phyloP scores from a whole-genome alignment of 176 grass and related monocot genomes.

The barley (Hordeum vulgare) region DNA sequence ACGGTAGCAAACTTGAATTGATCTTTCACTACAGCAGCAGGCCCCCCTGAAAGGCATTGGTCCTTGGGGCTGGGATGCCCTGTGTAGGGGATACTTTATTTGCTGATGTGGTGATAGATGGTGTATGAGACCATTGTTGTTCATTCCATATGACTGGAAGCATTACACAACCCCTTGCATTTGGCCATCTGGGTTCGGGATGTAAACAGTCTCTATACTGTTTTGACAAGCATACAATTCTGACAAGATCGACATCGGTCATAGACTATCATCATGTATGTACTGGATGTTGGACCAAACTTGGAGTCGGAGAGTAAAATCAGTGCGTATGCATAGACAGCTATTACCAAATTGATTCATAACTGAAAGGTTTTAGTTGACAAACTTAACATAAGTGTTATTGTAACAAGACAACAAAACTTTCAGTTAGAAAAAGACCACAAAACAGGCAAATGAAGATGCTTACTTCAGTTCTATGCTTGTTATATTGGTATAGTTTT shows the following conservation, averaged over 20 bases:
- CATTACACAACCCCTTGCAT: background rate
- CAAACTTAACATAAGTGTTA: background rate
- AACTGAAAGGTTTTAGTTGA: background rate
- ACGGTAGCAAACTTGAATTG: background rate
- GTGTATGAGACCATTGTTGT: background rate
- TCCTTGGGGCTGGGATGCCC: background rate
- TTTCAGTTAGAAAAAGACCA: background rate
- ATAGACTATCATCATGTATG: background rate
- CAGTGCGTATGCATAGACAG: background rate
- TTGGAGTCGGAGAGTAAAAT: slow-evolving; percentile 10
- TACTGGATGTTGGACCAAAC: background rate
- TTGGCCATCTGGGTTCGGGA: slow-evolving; percentile 7
- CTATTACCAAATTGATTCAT: background rate
- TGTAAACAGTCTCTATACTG: background rate
- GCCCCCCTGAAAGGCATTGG: background rate
- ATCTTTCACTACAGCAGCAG: background rate
- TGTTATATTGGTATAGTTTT: background rate
- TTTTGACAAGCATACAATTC: background rate
- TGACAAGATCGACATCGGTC: background rate
- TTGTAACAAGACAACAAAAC: background rate
- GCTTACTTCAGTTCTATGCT: background rate
- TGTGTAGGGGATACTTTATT: background rate
- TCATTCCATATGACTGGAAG: background rate
- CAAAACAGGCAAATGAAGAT: background rate
- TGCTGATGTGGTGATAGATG: background rate